Evolutionary conservation across 2,329 filamentous ascomycete genomes (phyloP), one percentile per base, ranked within the genome.

Genomic region (Aspergillus ochraceoroseus): DNA sequence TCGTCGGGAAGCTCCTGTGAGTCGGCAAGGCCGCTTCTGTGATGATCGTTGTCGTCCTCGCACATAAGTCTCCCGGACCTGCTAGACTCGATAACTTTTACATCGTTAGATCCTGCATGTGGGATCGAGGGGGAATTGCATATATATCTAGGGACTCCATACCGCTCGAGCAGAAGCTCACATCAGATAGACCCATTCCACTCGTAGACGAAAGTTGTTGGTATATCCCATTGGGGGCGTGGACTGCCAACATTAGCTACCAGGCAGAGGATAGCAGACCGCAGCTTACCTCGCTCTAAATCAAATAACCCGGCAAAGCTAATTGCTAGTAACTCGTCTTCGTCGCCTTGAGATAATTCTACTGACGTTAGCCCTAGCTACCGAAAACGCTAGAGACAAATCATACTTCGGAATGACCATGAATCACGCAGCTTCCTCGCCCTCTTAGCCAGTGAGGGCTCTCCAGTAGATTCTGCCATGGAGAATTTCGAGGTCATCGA

Each of bases 261-360:
- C 23, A 37, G 14, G 6, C 2, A 4, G 8, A 22, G 4, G 3
- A 26, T 25, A 5, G 2, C 8, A 4, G 2, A 20, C 3, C 17
- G 6, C 20, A 22, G 32, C 38, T 29, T 35, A 57, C 57, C 54
- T 49, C 48, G 44, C 43, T 61, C 57, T 19, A 61, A 27, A 26
- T 61, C 56, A 41, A 59, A 58, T 11, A 56, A 14, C 6, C 53
- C 52, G 14, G 56, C 48, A 48, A 61, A 61, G 18, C 56, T 55
- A 22, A 61, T 50, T 0, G 57, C 57, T 7, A 61, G 38, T 3
- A 61, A 30, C 38, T 61, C 57, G 31, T 58, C 56, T 34, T 61
- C 57, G 15, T 61, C 57, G 17, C 54, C 37, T 13, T 58, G 55
- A 8, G 49, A 49, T 6, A 52, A 28, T 31, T 58, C 56, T 60